Evolutionary conservation across 139 green algal species (phyloP).

Genomic region (Tetratostichococcus sp.): DNA sequence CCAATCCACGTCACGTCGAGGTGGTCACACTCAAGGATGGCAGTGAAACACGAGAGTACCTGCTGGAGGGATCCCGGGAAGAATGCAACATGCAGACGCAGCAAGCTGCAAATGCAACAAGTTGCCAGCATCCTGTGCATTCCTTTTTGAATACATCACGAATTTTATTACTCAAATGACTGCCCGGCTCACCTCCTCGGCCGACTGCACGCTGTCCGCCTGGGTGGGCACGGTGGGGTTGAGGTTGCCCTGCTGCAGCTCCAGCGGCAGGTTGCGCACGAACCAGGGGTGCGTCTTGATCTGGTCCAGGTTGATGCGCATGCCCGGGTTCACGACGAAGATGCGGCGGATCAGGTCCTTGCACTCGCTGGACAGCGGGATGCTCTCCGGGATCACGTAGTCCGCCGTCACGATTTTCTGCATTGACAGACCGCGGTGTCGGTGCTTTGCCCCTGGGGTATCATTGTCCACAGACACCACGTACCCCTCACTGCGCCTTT

Average conservation of each 20-base stretch:
- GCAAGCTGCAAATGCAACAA: too few species aligned
- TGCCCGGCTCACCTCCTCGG: slow-evolving; percentile 44
- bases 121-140: too few species aligned
- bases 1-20: too few species aligned
- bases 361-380: slow-evolving; percentile 21
- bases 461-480: too few species aligned
- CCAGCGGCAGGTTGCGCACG: slow-evolving; percentile 71
- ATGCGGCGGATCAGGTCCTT: slow-evolving; percentile 35
- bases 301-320: slow-evolving; percentile 25
- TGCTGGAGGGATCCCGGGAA: too few species aligned
- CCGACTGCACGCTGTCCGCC: slow-evolving; percentile 9
- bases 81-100: too few species aligned
- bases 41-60: too few species aligned
- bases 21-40: too few species aligned
- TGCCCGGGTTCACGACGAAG: slow-evolving; percentile 25
- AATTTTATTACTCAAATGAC: too few species aligned
- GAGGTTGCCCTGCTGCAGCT: slow-evolving; percentile 56
- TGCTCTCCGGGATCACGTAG: slow-evolving; percentile 32
- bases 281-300: slow-evolving; percentile 47
- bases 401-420: slow-evolving; percentile 17
- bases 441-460: too few species aligned
- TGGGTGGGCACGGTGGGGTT: neutral
- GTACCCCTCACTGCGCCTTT: too few species aligned
- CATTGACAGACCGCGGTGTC: neutral
- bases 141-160: too few species aligned